phyloP scores from a whole-genome alignment of 371 early-diverging fungal genomes.

The Mucor lusitanicus region DNA sequence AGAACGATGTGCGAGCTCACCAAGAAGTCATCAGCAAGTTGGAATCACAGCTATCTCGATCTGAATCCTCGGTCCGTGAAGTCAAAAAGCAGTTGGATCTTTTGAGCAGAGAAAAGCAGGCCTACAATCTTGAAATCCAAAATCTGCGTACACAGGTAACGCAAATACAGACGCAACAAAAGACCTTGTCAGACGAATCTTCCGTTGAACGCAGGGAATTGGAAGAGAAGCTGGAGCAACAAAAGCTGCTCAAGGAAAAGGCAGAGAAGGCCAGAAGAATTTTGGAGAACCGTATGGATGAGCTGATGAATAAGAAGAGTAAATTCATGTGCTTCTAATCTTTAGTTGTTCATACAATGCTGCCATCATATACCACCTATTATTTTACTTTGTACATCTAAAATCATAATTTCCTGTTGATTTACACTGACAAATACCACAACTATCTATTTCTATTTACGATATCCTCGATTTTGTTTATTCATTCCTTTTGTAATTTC shows the following conservation, averaged over 20 bases:
- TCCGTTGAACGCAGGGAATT: conserved; percentile 25
- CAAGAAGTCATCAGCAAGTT: conserved; percentile 49
- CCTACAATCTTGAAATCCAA: conserved; percentile 40
- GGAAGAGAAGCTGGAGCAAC: conserved; percentile 35
- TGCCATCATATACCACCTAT: background rate
- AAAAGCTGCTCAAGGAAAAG: conserved; percentile 45
- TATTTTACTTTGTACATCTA: background rate
- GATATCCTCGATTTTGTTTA: background rate
- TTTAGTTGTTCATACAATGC: background rate
- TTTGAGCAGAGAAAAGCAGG: conserved; percentile 42
- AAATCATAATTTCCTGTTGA: background rate
- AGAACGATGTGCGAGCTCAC: conserved; percentile 41
- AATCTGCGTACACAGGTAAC: conserved; percentile 42
- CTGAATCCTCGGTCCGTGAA: conserved; percentile 43
- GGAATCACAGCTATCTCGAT: conserved; percentile 40
- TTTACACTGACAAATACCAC: background rate
- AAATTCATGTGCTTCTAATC: conserved; percentile 57
- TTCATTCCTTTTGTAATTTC: background rate
- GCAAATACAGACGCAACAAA: conserved; percentile 32
- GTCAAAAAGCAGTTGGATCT: conserved; percentile 43
- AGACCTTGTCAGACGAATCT: conserved; percentile 13
- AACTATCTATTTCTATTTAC: background rate
- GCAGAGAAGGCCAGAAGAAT: conserved; percentile 52
- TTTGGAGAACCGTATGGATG: conserved; percentile 51
- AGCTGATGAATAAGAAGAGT: conserved; percentile 51